Conservation (phyloP, 768 basidiomycete genomes). For the Phylloporus sp. region DNA sequence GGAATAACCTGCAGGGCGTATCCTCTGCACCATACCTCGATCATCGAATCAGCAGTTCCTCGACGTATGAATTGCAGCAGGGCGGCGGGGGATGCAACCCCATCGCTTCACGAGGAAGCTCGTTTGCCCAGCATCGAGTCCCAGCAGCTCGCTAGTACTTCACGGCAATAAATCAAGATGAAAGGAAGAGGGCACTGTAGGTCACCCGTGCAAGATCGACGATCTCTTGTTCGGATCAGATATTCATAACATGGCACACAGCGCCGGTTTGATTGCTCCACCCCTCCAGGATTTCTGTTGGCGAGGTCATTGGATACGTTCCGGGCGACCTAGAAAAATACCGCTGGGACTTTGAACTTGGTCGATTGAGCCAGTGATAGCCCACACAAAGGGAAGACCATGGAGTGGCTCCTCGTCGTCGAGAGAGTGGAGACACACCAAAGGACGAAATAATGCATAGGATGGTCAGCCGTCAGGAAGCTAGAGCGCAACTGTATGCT, state of each 20-base stretch:
- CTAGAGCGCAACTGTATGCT: background rate
- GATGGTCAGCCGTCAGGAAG: background rate
- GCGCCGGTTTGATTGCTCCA: background rate
- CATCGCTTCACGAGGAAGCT: background rate
- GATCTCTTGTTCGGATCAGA: slow-evolving; percentile 2
- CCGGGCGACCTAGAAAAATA: background rate
- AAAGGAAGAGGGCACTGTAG: too few relatives aligned
- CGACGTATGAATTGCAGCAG: too few relatives aligned
- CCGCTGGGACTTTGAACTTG: background rate
- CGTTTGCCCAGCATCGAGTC: background rate
- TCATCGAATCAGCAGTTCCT: background rate
- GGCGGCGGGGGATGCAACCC: background rate
- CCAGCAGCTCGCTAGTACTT: background rate
- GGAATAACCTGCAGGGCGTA: too few relatives aligned
- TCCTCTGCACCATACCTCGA: background rate
- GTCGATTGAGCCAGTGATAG: background rate
- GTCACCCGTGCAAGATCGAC: background rate
- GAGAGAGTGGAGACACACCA: background rate
- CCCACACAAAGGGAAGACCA: background rate
- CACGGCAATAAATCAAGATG: background rate
- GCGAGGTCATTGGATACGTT: background rate
- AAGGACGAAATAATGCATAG: background rate
- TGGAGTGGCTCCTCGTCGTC: background rate
- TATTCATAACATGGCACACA: background rate
- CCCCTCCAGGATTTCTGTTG: background rate